Evolutionary conservation across 306 rosid genomes (phyloP).

Genomic region (Luffa acutangula): DNA sequence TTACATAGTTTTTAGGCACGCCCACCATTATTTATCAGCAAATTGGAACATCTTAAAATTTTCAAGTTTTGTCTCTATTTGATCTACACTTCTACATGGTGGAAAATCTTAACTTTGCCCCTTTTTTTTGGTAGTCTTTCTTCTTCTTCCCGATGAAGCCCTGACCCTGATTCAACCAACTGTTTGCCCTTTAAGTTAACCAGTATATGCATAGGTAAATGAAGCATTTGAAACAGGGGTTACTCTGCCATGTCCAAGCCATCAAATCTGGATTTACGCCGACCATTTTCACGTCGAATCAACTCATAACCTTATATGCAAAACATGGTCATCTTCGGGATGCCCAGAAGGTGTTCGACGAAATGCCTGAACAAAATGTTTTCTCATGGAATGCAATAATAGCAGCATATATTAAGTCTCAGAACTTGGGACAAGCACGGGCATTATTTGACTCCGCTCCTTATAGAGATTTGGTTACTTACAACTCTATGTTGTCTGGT

Average conservation of each 20-base stretch:
- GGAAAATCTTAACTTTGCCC: too few relatives aligned
- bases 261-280: constrained; percentile 42
- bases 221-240: constrained; percentile 35
- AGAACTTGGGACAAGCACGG: constrained; percentile 40
- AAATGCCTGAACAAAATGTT: constrained; percentile 53
- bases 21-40: too few relatives aligned
- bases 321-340: constrained; percentile 26
- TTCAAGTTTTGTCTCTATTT: too few relatives aligned
- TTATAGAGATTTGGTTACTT: constrained; percentile 51
- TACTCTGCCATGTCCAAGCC: constrained; percentile 31
- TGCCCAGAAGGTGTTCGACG: constrained; percentile 61
- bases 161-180: neutral
- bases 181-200: neutral
- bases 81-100: too few relatives aligned
- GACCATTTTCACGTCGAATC: constrained; percentile 41
- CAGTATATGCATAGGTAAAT: constrained; percentile 13
- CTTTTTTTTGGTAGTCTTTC: neutral
- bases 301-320: constrained; percentile 40
- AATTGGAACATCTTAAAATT: too few relatives aligned
- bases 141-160: neutral
- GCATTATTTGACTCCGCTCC: constrained; percentile 39
- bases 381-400: constrained; percentile 72
- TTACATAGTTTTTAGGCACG: too few relatives aligned
- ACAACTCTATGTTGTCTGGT: constrained; percentile 57
- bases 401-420: constrained; percentile 41